Conservation (phyloP, 1,284 basidiomycete genomes). For the Ceraceosorus bombacis region DNA sequence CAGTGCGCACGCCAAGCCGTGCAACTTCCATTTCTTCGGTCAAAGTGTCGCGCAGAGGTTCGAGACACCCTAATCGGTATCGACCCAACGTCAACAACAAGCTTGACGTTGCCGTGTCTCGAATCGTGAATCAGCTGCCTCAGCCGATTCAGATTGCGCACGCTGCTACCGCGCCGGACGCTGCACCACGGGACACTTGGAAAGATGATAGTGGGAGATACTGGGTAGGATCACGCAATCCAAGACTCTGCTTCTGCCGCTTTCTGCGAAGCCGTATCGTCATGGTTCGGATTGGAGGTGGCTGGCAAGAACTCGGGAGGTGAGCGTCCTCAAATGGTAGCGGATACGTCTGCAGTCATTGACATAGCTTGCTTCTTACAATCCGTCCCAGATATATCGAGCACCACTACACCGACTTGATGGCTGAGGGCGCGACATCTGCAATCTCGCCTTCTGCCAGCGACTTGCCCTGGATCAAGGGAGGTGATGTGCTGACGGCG, state of each 20-base stretch:
- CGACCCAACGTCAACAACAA: conserved; percentile 76
- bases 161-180: conserved; percentile 3
- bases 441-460: no score
- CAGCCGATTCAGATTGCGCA: conserved; percentile 50
- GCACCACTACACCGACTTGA: background rate
- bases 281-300: conserved; percentile 48
- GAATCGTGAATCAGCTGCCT: conserved; percentile 77
- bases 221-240: conserved; percentile 42
- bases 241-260: conserved; percentile 41
- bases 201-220: conserved; percentile 33
- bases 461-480: no score
- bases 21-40: background rate
- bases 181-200: conserved; percentile 1
- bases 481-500: no score
- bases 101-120: conserved; percentile 81
- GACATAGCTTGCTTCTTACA: background rate
- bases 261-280: conserved; percentile 41
- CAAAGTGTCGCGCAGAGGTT: background rate
- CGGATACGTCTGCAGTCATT: no score
- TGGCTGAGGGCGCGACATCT: background rate
- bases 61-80: conserved; percentile 53
- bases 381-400: background rate
- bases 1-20: background rate
- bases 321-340: conserved; percentile 1
- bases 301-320: conserved; percentile 46